Conservation (phyloP, 805 yeast species). For the Metschnikowia aberdeeniae region DNA sequence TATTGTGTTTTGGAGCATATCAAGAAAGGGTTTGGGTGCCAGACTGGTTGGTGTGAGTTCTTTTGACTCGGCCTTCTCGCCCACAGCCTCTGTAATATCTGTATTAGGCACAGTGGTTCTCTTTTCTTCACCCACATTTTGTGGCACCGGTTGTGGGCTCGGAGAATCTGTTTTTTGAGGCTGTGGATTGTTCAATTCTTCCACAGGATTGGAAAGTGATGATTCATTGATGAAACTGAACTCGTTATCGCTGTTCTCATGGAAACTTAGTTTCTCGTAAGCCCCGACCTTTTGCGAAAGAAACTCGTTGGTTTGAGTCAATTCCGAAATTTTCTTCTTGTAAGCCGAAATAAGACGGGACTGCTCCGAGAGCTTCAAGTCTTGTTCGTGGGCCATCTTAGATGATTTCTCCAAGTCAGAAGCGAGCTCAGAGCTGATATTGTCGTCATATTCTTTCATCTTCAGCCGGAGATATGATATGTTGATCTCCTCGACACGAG, state of each 20-base stretch:
- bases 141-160: no score
- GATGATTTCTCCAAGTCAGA: conserved; percentile 8
- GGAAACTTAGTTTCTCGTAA: neutral
- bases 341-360: conserved; percentile 7
- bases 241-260: conserved; percentile 2
- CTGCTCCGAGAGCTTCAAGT: conserved; percentile 9
- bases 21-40: conserved; percentile 3
- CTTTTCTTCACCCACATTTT: neutral
- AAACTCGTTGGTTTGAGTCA: conserved; percentile 5
- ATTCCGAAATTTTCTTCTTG: conserved; percentile 7
- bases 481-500: conserved; percentile 13
- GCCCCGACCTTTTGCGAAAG: neutral
- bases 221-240: conserved; percentile 2
- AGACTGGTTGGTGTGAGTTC: neutral
- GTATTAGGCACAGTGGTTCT: neutral
- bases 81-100: neutral
- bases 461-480: conserved; percentile 6
- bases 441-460: conserved; percentile 8
- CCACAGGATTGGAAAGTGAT: neutral
- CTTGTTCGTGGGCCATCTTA: conserved; percentile 7
- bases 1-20: conserved; percentile 6
- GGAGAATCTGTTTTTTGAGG: neutral
- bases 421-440: conserved; percentile 3
- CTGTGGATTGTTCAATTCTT: neutral
- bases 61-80: neutral